Conservation (phyloP, 2,329 filamentous ascomycete species). For the Curvularia verruculosa region DNA sequence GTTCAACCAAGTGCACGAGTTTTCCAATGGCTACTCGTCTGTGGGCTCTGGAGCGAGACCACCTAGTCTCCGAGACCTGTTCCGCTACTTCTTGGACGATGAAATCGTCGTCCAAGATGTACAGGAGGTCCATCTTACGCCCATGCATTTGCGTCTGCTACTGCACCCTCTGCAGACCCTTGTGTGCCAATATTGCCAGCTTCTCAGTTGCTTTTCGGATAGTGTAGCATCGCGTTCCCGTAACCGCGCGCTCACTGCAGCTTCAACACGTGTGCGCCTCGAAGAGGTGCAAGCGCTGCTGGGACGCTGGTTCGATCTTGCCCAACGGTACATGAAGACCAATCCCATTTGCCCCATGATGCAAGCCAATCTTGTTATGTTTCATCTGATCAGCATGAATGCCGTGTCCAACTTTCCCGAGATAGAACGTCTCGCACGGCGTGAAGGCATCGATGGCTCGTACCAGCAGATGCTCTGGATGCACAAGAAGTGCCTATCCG, state of each 20-base stretch:
- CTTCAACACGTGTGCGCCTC: slow-evolving; percentile 65
- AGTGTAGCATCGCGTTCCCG: slow-evolving; percentile 55
- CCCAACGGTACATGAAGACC: slow-evolving; percentile 61
- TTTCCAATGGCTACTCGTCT: slow-evolving; percentile 60
- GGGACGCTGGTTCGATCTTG: slow-evolving; percentile 71
- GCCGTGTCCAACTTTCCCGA: slow-evolving; percentile 70
- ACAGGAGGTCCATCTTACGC: slow-evolving; percentile 58
- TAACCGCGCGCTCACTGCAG: slow-evolving; percentile 61
- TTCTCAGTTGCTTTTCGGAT: slow-evolving; percentile 69
- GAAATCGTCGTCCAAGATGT: slow-evolving; percentile 59
- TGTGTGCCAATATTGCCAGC: slow-evolving; percentile 68
- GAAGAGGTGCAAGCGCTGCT: slow-evolving; percentile 70
- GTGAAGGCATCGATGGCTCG: slow-evolving; percentile 63
- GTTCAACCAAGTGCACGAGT: slow-evolving; percentile 65
- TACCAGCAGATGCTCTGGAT: slow-evolving; percentile 62
- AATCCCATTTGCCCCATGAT: slow-evolving; percentile 65
- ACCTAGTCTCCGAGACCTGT: slow-evolving; percentile 68
- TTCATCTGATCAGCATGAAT: slow-evolving; percentile 73
- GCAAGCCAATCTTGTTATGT: slow-evolving; percentile 70
- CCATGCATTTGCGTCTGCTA: slow-evolving; percentile 67
- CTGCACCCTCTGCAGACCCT: slow-evolving; percentile 71
- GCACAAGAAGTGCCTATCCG: slow-evolving; percentile 68
- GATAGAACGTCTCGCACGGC: slow-evolving; percentile 69
- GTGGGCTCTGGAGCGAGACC: slow-evolving; percentile 60
- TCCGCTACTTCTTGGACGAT: slow-evolving; percentile 71